Evolutionary conservation across 176 grass and related monocot genomes (phyloP).

Genomic region (Oryza meridionalis): DNA sequence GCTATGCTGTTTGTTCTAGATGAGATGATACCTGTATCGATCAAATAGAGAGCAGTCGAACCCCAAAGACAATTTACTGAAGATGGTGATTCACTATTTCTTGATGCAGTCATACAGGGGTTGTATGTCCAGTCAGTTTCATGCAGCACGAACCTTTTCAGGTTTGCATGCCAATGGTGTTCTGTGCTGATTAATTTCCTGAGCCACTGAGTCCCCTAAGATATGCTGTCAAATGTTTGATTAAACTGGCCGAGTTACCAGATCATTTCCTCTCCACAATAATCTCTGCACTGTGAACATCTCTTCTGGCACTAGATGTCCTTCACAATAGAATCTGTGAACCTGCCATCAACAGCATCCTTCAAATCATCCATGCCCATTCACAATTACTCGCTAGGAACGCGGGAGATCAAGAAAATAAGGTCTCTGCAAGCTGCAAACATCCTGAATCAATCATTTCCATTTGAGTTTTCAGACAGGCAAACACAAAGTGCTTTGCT

Average conservation of each 20-base stretch:
- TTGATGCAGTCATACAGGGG: neutral
- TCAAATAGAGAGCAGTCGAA: neutral
- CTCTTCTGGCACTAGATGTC: neutral
- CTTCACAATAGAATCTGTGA: conserved; percentile 51
- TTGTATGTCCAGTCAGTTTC: neutral
- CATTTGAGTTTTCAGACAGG: neutral
- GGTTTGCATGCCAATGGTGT: conserved; percentile 5
- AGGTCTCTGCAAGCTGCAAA: conserved; percentile 33
- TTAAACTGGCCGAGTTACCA: conserved; percentile 58
- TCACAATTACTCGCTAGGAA: conserved; percentile 52
- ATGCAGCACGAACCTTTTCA: too few species aligned
- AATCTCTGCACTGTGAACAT: neutral
- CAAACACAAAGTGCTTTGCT: neutral
- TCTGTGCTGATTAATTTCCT: conserved; percentile 45
- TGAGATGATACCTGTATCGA: neutral
- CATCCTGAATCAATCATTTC: neutral
- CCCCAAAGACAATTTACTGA: neutral
- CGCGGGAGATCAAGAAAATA: conserved; percentile 52
- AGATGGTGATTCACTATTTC: neutral
- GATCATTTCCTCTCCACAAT: neutral
- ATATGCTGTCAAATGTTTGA: conserved; percentile 51
- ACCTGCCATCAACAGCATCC: conserved; percentile 52
- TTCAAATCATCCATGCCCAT: conserved; percentile 63
- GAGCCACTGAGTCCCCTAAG: conserved; percentile 27
- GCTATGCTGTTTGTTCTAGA: neutral